These are phyloP conservation scores for Russula olivacea DNA, from an alignment of 768 basidiomycete species.

Conservation along the genomic window DNA sequence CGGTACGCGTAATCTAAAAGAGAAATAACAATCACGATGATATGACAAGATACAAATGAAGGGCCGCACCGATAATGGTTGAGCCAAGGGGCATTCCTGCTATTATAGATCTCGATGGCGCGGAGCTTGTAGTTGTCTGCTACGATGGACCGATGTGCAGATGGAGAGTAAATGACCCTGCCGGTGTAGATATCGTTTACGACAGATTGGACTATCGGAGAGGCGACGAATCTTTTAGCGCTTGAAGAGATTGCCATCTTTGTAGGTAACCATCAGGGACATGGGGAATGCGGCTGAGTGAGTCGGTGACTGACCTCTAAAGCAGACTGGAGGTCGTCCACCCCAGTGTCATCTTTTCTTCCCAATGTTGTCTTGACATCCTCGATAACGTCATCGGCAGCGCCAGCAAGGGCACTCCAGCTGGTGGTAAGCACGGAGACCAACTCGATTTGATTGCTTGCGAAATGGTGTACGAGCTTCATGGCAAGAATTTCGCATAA, in stretches of 20 bases:
- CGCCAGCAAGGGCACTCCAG: conserved; percentile 84
- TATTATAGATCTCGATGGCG: conserved; percentile 68
- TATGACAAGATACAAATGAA: not conserved
- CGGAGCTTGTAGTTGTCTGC: conserved; percentile 86
- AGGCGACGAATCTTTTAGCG: conserved; percentile 77
- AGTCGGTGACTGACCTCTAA: conserved; percentile 59
- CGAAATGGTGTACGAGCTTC: conserved; percentile 74
- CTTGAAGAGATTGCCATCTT: conserved; percentile 90
- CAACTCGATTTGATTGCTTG: conserved; percentile 68
- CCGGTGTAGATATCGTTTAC: conserved; percentile 84
- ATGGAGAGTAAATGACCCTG: conserved; percentile 55
- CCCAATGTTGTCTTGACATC: conserved; percentile 56
- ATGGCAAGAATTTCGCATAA: conserved; percentile 87
- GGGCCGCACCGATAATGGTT: conserved; percentile 73
- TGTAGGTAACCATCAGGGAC: conserved; percentile 4
- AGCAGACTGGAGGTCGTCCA: conserved; percentile 71
- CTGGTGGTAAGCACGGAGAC: conserved; percentile 72
- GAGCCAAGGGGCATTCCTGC: conserved; percentile 59
- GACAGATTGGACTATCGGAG: conserved; percentile 79
- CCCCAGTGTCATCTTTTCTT: conserved; percentile 48
- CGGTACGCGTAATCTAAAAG: conserved; percentile 66
- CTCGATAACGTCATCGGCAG: conserved; percentile 56
- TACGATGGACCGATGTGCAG: conserved; percentile 63
- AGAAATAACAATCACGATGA: not conserved
- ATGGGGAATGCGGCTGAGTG: not conserved